Base-by-base conservation (phyloP, 1,139 yeast genomes). In the Geotrichum bryndzae region DNA sequence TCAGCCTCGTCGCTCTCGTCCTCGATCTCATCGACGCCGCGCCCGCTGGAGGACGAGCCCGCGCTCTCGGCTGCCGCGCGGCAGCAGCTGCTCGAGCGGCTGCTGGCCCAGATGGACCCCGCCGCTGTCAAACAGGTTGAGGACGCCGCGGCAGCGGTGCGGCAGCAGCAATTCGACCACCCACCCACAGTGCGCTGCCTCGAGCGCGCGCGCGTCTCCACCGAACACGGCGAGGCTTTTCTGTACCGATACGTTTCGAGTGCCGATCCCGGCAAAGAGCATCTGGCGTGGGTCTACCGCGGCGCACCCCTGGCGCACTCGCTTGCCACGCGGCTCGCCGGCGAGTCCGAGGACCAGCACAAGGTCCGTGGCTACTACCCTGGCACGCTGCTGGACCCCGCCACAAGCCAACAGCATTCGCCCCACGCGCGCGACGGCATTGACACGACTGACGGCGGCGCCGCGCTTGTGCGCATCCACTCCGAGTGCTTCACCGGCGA, bases 401-500 rank as follows among this genome's bases (percentile, higher is more conserved):
- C 2, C 6, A 80, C 99, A 65, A 29, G 72, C 77, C 4, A 95
- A 96, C 0, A 66, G 64, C 31, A 54, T 23, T 38, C 50, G 6
- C 10, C 2, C 8, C 27, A 46, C 11, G 29, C 25, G 18, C 53
- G 29, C n/a, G 57, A 55, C 7, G 18, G 31, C 10, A 55, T 55
- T 18, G 33, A 46, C 46, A 55, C 57, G n/a, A 13, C 22, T 2
- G 53, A 55, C 27, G 35, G 35, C 45, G 33, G 46, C 8, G 57
- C 72, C 62, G 79, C 89, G 66, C 70, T 90, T 73, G 84, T 87
- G 67, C 82, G 99, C 65, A 91, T 95, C 67, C 99, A 95, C 73
- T 89, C 96, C 5, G 99, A 95, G 73, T 95, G 99, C 74, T 95
- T 94, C 76, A 95, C 99, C 0, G 99, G 99, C 7, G 99, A 95